Percentiles rank a stretch among this genome's conserved stretches.
Evolutionary conservation across 2,329 filamentous ascomycete genomes (phyloP).

Genomic region (Beauveria varroae): DNA sequence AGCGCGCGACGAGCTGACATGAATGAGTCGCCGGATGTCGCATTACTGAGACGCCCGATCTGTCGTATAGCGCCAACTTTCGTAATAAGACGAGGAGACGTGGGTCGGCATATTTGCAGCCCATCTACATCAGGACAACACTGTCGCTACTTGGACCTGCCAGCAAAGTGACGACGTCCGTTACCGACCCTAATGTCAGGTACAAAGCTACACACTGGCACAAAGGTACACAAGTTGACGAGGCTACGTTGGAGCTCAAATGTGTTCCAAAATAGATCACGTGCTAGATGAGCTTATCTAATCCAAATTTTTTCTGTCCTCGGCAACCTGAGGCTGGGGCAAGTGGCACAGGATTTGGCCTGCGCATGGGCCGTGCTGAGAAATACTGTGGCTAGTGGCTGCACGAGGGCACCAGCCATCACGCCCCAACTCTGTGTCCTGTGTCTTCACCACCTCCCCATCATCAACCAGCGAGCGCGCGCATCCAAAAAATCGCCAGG

Average conservation of each 20-base stretch:
- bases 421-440: conserved; percentile 42
- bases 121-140: neutral
- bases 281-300: conserved; percentile 9
- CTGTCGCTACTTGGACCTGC: neutral
- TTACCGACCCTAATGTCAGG: neutral
- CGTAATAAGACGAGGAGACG: neutral
- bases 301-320: conserved; percentile 1
- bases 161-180: neutral
- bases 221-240: neutral
- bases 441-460: conserved; percentile 47
- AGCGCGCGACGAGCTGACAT: neutral
- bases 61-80: neutral
- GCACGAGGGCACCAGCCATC: conserved; percentile 38
- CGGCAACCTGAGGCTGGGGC: neutral
- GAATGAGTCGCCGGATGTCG: neutral
- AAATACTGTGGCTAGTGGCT: conserved; percentile 32
- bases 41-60: neutral
- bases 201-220: neutral
- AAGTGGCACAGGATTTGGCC: conserved; percentile 14
- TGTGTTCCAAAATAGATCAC: neutral
- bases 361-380: conserved; percentile 30
- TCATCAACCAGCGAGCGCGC: conserved; percentile 46
- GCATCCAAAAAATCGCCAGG: conserved; percentile 56
- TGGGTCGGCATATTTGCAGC: neutral
- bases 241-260: too few species aligned